These are phyloP conservation scores for Coemansia sp. DNA, from an alignment of 192 early-diverging fungal species.

Conservation along the genomic window DNA sequence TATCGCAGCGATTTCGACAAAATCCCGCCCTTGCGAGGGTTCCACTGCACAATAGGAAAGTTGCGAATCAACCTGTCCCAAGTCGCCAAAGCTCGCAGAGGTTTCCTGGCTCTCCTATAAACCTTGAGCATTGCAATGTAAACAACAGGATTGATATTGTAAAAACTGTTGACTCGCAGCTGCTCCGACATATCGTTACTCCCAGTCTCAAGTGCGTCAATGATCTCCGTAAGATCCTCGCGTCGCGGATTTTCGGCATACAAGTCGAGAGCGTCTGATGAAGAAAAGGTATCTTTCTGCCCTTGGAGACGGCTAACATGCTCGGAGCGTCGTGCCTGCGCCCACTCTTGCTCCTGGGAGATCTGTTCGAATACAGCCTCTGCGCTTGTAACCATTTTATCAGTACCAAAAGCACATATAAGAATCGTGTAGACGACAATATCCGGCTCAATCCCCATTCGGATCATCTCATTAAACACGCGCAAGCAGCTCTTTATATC, in stretches of 20 bases:
- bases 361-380: slow-evolving; percentile 47
- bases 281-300: not conserved
- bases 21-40: slow-evolving; percentile 40
- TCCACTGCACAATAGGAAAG: slow-evolving; percentile 52
- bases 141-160: slow-evolving; percentile 47
- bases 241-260: slow-evolving; percentile 29
- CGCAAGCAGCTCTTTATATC: slow-evolving; percentile 71
- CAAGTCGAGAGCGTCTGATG: slow-evolving; percentile 25
- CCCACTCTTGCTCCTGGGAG: slow-evolving; percentile 35
- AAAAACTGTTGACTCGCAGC: slow-evolving; percentile 39
- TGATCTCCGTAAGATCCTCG: slow-evolving; percentile 1
- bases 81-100: slow-evolving; percentile 44
- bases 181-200: slow-evolving; percentile 10
- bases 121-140: slow-evolving; percentile 55
- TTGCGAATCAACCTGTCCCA: slow-evolving; percentile 48
- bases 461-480: slow-evolving; percentile 65
- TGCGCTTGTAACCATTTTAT: slow-evolving; percentile 15
- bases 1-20: slow-evolving; percentile 35
- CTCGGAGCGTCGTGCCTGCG: slow-evolving; percentile 3
- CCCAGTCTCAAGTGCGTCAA: slow-evolving; percentile 3
- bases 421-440: slow-evolving; percentile 52
- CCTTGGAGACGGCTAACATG: not conserved
- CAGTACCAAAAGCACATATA: slow-evolving; percentile 40
- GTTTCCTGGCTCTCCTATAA: slow-evolving; percentile 22
- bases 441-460: slow-evolving; percentile 48